Evolutionary conservation across 306 rosid genomes (phyloP), one percentile per base, ranked within the genome.

Genomic region (Comarum palustre): DNA sequence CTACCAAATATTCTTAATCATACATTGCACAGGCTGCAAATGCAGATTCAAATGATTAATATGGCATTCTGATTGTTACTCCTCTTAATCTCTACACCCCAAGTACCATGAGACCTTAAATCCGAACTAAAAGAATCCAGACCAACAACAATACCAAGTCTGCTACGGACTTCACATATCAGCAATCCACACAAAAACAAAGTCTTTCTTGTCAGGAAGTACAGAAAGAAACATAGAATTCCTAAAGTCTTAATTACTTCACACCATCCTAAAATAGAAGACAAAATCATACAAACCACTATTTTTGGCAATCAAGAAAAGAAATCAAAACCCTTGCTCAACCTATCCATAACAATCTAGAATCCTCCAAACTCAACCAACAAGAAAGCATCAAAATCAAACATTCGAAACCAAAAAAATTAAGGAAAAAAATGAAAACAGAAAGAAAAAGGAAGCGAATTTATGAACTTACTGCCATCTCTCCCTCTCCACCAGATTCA

Each of bases 381-480:
- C 69, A 74, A 79, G 55, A 77, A 79, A 69, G 75, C 57, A 75
- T 54, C 69, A 38, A 71, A 41, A 22, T 7, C 50, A 22, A n/a
- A 71, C 25, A 78, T 59, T 22, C 20, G 71, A 71, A 70, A 74
- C 65, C 25, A 6, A 36, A 70, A n/a, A 73, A 36, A 54, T 29
- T 29, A 29, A 29, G 31, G 31, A 67, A 14, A 73, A 16, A 73
- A 51, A 62, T 6, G 71, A n/a, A 58, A 13, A 11, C 45, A 5
- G 41, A 36, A 41, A 27, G 39, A 48, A 4, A 71, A 22, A 41
- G 39, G 31, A 57, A 10, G 17, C 24, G 34, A 36, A n/a, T 41
- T 47, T 9, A 20, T 5, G 19, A 75, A 78, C 92, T 87, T 83
- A 91, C 97, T 12, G 90, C 91, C 97, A 91, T 89, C 83, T 86